Evolutionary conservation across 1,139 yeast species (phyloP).

Genomic region (Diutina pseudorugosa): DNA sequence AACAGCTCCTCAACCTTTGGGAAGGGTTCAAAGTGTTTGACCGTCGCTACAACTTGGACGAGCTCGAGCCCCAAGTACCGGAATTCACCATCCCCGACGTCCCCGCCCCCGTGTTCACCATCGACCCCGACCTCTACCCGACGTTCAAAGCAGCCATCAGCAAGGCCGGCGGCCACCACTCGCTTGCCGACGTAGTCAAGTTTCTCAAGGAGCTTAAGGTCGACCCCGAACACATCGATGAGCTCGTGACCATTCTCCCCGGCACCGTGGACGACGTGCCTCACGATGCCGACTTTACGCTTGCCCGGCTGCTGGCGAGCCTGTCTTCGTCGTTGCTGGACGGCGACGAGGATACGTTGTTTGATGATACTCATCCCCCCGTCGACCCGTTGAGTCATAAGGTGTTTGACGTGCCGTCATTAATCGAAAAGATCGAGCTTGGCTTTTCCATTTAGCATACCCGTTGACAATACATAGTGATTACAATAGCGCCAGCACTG

Average conservation of each 20-base stretch:
- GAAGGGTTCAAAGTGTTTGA: not conserved
- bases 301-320: slow-evolving; percentile 1
- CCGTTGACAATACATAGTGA: too few relatives aligned
- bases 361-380: not conserved
- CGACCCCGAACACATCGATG: not conserved
- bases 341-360: not conserved
- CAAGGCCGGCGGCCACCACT: not conserved
- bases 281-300: not conserved
- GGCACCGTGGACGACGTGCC: not conserved
- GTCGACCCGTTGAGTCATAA: not conserved
- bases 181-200: not conserved
- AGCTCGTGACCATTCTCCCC: not conserved
- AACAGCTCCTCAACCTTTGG: not conserved
- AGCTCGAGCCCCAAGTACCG: not conserved
- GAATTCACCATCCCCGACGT: not conserved
- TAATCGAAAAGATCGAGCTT: not conserved
- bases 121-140: not conserved
- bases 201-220: not conserved
- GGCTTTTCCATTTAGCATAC: not conserved
- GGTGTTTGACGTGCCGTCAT: not conserved
- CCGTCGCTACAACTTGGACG: not conserved
- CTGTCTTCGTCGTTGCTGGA: slow-evolving; percentile 1
- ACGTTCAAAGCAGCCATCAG: not conserved
- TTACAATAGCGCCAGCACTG: too few relatives aligned
- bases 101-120: not conserved